These are phyloP conservation scores for Ramichloridium luteum DNA, from an alignment of 2,329 filamentous ascomycete genomes.

Conservation along the genomic window DNA sequence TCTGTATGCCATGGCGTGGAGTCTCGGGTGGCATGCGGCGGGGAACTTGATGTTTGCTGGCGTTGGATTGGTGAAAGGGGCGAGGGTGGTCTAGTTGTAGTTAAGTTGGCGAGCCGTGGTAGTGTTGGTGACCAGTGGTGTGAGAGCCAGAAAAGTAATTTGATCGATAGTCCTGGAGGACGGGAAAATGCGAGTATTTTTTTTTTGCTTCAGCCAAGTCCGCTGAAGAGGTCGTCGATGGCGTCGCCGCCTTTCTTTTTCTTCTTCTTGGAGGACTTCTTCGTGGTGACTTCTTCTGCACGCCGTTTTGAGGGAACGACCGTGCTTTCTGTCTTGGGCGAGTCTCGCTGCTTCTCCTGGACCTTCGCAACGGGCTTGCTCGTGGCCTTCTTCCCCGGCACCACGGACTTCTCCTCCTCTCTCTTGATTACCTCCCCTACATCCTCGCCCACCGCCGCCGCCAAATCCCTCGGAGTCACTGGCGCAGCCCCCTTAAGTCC, in stretches of 20 bases:
- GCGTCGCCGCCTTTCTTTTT: slow-evolving; percentile 46
- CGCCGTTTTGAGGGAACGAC: not conserved
- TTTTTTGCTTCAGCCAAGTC: too few species aligned
- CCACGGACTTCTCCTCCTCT: slow-evolving; percentile 8
- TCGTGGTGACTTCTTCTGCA: slow-evolving; percentile 14
- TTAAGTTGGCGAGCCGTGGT: too few species aligned
- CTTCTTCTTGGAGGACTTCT: slow-evolving; percentile 43
- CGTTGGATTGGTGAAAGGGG: too few species aligned
- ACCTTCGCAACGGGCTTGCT: slow-evolving; percentile 4
- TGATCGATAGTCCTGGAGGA: too few species aligned
- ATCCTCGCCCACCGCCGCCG: slow-evolving; percentile 16
- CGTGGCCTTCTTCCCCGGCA: not conserved
- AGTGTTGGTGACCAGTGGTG: too few species aligned
- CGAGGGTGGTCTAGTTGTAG: too few species aligned
- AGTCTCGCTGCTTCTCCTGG: not conserved
- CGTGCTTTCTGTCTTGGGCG: not conserved
- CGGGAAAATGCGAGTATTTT: too few species aligned
- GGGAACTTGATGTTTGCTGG: slow-evolving; percentile 57
- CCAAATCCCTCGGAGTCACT: too few species aligned
- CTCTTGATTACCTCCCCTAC: slow-evolving; percentile 26
- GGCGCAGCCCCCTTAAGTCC: too few species aligned
- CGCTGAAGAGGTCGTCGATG: slow-evolving; percentile 62
- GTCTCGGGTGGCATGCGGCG: slow-evolving; percentile 63
- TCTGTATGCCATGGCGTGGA: slow-evolving; percentile 84
- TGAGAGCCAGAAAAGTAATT: too few species aligned